phyloP scores from a whole-genome alignment of 2,329 filamentous ascomycete genomes.

The Grosmannia huntii region DNA sequence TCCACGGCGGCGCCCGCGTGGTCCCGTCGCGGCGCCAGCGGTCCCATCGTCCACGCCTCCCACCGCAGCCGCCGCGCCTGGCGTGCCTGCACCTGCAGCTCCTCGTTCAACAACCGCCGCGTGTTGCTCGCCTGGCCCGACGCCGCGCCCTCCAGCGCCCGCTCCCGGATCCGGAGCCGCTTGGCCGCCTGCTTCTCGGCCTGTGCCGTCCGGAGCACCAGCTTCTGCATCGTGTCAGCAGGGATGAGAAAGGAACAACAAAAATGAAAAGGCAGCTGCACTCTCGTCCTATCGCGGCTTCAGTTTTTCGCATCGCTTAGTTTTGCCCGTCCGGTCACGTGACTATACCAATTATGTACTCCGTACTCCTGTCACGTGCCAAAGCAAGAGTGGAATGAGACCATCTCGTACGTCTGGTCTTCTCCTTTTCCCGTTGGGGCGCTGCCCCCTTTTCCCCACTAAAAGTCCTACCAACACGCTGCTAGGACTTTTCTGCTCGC shows the following conservation, averaged over 20 bases:
- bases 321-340: no score
- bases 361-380: not conserved
- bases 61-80: constrained; percentile 38
- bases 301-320: no score
- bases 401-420: not conserved
- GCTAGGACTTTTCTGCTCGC: constrained; percentile 4
- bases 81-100: constrained; percentile 15
- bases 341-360: not conserved
- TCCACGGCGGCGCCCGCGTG: constrained; percentile 9
- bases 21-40: constrained; percentile 66
- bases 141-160: constrained; percentile 1
- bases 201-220: constrained; percentile 51
- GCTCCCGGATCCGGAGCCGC: constrained; percentile 19
- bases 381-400: not conserved
- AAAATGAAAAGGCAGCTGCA: not conserved
- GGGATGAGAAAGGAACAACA: not conserved
- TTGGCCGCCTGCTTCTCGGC: constrained; percentile 51
- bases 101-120: constrained; percentile 22
- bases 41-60: constrained; percentile 69
- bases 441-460: constrained; percentile 5
- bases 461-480: constrained; percentile 8
- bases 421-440: not conserved
- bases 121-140: not conserved
- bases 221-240: constrained; percentile 51
- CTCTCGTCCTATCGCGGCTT: no score